These are phyloP conservation scores for Rosa multiflora DNA, from an alignment of 306 rosid genomes.

Conservation along the genomic window DNA sequence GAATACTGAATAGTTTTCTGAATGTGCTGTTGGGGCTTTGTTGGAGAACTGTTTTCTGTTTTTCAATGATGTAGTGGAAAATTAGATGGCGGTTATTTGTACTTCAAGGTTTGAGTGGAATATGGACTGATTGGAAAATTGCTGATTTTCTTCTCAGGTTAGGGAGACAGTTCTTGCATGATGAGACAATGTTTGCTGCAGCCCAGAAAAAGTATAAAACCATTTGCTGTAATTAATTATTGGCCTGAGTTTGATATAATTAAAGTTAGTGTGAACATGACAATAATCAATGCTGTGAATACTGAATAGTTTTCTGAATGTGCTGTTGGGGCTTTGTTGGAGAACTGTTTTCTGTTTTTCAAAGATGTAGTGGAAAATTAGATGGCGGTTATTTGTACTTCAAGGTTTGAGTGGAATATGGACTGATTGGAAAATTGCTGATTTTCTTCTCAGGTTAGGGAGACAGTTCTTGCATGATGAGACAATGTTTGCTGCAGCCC, in stretches of 20 bases:
- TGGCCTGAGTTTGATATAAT: no score
- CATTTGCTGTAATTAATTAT: no score
- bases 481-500: slow-evolving; percentile 80
- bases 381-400: background rate
- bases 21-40: background rate
- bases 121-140: no score
- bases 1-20: background rate
- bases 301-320: background rate
- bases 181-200: no score
- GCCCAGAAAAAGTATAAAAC: no score
- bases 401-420: slow-evolving; percentile 4
- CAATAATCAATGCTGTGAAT: background rate
- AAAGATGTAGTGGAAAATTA: background rate
- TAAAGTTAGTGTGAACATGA: background rate
- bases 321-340: background rate
- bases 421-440: slow-evolving; percentile 16
- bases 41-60: background rate
- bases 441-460: slow-evolving; percentile 73
- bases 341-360: background rate
- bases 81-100: no score
- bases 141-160: no score
- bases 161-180: no score
- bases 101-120: no score
- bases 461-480: slow-evolving; percentile 86
- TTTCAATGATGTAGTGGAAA: background rate